phyloP scores from a whole-genome alignment of 78 protist genomes.

The Monosiga brevicollis region DNA sequence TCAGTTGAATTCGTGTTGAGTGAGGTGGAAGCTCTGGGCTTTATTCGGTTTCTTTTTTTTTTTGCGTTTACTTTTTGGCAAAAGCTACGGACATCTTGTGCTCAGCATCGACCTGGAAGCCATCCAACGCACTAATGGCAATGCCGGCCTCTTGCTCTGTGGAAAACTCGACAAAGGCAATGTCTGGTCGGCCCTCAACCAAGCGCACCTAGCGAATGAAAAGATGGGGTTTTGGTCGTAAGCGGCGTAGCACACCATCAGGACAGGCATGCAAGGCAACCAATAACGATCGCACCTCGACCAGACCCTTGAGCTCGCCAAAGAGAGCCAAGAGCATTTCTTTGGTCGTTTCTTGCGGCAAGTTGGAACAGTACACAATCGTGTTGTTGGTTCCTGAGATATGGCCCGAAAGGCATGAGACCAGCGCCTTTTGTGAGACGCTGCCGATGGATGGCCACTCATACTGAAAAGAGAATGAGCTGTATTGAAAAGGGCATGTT shows the following conservation, averaged over 20 bases:
- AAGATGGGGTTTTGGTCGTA: background rate
- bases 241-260: background rate
- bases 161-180: constrained; percentile 81
- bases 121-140: constrained; percentile 3
- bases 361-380: constrained; percentile 61
- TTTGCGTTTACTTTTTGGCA: constrained; percentile 16
- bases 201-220: constrained; percentile 28
- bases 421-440: background rate
- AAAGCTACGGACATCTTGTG: background rate
- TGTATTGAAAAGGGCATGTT: background rate
- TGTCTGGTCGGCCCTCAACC: constrained; percentile 64
- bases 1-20: too few relatives aligned
- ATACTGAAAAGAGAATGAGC: background rate
- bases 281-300: background rate
- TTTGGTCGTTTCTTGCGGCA: constrained; percentile 62
- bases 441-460: background rate
- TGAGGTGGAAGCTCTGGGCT: too few relatives aligned
- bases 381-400: background rate
- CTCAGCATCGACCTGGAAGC: background rate
- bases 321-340: constrained; percentile 61
- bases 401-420: too few relatives aligned
- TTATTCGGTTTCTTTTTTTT: too few relatives aligned
- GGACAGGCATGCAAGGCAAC: background rate
- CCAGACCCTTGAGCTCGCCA: constrained; percentile 30
- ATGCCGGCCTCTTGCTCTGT: constrained; percentile 6